Conservation (phyloP, 1,284 basidiomycete genomes). For the Hemileia vastatrix region DNA sequence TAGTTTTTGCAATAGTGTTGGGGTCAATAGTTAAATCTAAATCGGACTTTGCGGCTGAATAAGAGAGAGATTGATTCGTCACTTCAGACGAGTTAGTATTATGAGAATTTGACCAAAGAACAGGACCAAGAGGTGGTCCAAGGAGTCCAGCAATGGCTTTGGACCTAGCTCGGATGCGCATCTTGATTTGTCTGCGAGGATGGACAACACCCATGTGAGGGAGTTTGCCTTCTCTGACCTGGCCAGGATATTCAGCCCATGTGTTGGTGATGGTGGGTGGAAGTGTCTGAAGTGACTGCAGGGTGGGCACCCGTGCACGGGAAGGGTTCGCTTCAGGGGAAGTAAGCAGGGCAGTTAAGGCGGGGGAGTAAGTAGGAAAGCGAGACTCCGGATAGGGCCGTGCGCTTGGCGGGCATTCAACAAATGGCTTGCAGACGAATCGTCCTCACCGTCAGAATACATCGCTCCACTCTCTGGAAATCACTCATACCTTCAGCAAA, state of each 20-base stretch:
- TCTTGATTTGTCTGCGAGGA: constrained; percentile 15
- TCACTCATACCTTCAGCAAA: constrained; percentile 7
- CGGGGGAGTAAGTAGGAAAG: constrained; percentile 15
- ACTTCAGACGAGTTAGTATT: no score
- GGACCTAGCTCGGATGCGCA: not conserved
- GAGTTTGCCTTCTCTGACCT: not conserved
- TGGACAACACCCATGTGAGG: constrained; percentile 11
- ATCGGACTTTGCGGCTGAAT: no score
- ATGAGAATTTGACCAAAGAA: no score
- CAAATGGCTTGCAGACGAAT: not conserved
- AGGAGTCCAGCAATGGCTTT: constrained; percentile 12
- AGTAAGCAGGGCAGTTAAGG: not conserved
- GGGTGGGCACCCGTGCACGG: not conserved
- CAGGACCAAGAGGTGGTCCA: constrained; percentile 9
- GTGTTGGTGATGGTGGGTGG: constrained; percentile 13
- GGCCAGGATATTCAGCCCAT: constrained; percentile 11
- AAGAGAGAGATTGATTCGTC: no score
- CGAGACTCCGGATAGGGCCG: constrained; percentile 1
- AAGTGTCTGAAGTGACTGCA: constrained; percentile 1
- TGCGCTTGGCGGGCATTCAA: not conserved
- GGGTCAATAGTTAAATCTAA: no score
- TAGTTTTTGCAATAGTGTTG: no score
- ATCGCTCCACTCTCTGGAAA: not conserved
- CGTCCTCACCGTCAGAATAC: not conserved
- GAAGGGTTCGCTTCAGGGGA: not conserved